These are phyloP conservation scores for Monosporascus sp. DNA, from an alignment of 2,329 filamentous ascomycete species.

Conservation along the genomic window DNA sequence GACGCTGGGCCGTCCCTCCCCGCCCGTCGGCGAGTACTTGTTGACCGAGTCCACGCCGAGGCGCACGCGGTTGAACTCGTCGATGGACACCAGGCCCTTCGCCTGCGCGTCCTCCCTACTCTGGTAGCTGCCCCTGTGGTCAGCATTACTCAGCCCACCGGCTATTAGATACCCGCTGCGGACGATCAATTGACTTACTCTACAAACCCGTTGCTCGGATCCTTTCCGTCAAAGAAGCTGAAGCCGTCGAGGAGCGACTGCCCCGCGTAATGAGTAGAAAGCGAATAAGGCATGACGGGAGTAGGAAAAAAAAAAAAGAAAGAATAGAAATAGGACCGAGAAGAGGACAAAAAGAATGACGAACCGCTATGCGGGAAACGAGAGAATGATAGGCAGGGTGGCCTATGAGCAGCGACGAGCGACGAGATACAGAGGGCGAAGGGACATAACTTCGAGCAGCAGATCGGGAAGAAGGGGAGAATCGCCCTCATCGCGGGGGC, in stretches of 20 bases:
- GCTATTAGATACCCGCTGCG: too few relatives aligned
- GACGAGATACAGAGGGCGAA: slow-evolving; percentile 6
- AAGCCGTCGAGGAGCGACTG: slow-evolving; percentile 35
- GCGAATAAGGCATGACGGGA: slow-evolving; percentile 22
- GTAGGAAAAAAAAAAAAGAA: slow-evolving; percentile 3
- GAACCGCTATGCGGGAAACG: slow-evolving; percentile 6
- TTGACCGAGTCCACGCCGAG: slow-evolving; percentile 40
- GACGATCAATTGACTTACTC: slow-evolving; percentile 36
- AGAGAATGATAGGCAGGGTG: slow-evolving; percentile 9
- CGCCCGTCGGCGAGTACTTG: slow-evolving; percentile 24
- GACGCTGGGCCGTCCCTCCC: slow-evolving; percentile 52
- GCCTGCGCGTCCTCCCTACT: slow-evolving; percentile 33
- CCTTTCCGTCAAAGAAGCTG: slow-evolving; percentile 44
- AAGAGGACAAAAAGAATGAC: slow-evolving; percentile 20
- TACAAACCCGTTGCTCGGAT: slow-evolving; percentile 65
- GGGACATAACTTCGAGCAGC: slow-evolving; percentile 4
- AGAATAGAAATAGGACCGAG: slow-evolving; percentile 1
- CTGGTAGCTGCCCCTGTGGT: slow-evolving; percentile 34
- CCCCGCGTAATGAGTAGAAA: slow-evolving; percentile 26
- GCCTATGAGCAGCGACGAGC: slow-evolving; percentile 15
- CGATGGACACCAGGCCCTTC: slow-evolving; percentile 36
- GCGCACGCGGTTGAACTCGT: slow-evolving; percentile 37
- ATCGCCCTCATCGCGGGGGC: background rate
- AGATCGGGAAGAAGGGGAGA: background rate
- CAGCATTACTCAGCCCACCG: background rate